Percentiles rank a stretch among this genome's conserved stretches.
phyloP scores from a whole-genome alignment of 2,329 filamentous ascomycete species.

The Fusarium decemcellulare region DNA sequence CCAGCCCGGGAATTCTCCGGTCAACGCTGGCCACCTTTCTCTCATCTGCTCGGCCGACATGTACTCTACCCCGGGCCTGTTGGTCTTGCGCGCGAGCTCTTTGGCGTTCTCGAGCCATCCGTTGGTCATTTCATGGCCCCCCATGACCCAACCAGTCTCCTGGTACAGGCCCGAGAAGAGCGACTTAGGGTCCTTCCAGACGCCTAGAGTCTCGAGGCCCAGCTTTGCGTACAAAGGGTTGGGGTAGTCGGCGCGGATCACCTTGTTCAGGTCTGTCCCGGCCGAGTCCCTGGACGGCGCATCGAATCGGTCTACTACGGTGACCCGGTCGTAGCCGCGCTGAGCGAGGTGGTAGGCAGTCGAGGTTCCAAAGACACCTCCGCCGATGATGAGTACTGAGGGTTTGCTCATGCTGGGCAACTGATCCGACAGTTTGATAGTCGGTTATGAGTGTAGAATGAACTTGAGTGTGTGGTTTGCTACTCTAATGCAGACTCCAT shows the following conservation, averaged over 20 bases:
- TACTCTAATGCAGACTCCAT: slow-evolving; percentile 42
- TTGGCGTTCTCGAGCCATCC: slow-evolving; percentile 49
- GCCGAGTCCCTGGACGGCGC: slow-evolving; percentile 65
- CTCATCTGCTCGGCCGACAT: slow-evolving; percentile 45
- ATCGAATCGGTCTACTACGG: slow-evolving; percentile 60
- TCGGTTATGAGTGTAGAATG: background rate
- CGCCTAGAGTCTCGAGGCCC: slow-evolving; percentile 47
- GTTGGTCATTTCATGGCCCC: slow-evolving; percentile 44
- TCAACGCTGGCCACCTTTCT: slow-evolving; percentile 48
- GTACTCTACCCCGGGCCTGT: slow-evolving; percentile 44
- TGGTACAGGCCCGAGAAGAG: slow-evolving; percentile 50
- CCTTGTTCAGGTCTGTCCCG: slow-evolving; percentile 74
- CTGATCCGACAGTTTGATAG: background rate
- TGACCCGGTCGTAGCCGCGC: slow-evolving; percentile 61
- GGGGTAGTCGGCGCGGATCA: slow-evolving; percentile 71
- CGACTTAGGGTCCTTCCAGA: slow-evolving; percentile 47
- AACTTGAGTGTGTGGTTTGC: slow-evolving; percentile 5
- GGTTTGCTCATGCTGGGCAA: slow-evolving; percentile 44
- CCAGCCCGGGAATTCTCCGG: slow-evolving; percentile 45
- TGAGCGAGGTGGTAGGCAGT: slow-evolving; percentile 61
- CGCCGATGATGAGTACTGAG: slow-evolving; percentile 58
- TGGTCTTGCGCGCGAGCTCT: slow-evolving; percentile 41
- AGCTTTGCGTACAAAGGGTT: slow-evolving; percentile 70
- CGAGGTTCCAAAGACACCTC: slow-evolving; percentile 65
- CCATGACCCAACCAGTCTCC: slow-evolving; percentile 51